Evolutionary conservation across 169 alveolate genomes (phyloP).

Genomic region (Plasmodium malariae): DNA sequence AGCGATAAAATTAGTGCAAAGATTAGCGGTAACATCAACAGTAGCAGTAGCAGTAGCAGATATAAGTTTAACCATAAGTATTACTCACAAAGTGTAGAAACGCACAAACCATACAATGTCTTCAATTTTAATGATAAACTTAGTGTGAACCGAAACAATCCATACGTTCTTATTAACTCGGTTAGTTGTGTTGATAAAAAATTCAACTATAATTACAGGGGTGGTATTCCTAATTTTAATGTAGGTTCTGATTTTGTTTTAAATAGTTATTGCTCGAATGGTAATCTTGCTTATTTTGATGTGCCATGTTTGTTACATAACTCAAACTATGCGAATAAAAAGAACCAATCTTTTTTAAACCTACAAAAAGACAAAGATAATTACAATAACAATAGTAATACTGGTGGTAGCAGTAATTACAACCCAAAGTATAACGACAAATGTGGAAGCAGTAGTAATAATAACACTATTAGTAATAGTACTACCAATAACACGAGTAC

Average conservation of each 20-base stretch:
- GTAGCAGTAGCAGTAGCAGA: background rate
- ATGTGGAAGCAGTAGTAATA: too few relatives aligned
- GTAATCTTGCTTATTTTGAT: background rate
- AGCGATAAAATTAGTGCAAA: background rate
- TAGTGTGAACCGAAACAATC: background rate
- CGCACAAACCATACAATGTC: background rate
- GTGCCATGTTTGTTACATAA: background rate
- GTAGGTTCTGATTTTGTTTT: conserved; percentile 5
- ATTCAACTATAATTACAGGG: conserved; percentile 8
- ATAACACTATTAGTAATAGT: too few relatives aligned
- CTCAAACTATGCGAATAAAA: background rate
- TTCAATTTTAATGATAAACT: conserved; percentile 2
- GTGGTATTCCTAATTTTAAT: background rate
- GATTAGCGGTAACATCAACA: background rate
- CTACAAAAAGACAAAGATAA: background rate
- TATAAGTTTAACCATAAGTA: too few relatives aligned
- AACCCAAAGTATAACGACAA: too few relatives aligned
- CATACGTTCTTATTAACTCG: background rate
- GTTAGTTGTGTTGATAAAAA: conserved; percentile 1
- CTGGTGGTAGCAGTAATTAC: too few relatives aligned
- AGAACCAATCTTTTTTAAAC: too few relatives aligned
- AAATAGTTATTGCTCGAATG: conserved; percentile 6
- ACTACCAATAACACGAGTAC: too few relatives aligned
- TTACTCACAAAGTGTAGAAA: too few relatives aligned
- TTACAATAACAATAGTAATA: background rate